Evolutionary conservation across 139 green algal species (phyloP).

Genomic region (Choricystis sp.): DNA sequence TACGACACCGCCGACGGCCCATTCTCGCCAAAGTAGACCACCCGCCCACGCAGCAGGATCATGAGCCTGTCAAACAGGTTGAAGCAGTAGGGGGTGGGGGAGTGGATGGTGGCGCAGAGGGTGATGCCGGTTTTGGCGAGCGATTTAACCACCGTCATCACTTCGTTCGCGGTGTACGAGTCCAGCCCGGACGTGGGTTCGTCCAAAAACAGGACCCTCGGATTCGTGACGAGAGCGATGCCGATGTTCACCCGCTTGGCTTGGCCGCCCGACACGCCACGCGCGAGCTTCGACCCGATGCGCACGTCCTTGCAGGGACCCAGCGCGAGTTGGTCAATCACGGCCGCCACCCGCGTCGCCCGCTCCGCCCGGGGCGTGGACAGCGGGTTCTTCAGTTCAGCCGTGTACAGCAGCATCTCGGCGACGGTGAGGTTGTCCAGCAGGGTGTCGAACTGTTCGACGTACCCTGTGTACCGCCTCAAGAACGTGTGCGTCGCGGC

Average conservation of each 20-base stretch:
- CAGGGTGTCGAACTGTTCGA: conserved; percentile 40
- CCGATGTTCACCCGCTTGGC: conserved; percentile 12
- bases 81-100: conserved; percentile 37
- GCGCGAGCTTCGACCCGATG: conserved; percentile 6
- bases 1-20: conserved; percentile 5
- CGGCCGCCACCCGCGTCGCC: conserved; percentile 10
- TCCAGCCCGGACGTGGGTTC: conserved; percentile 53
- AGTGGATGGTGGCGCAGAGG: conserved; percentile 49
- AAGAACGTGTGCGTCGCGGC: conserved; percentile 15
- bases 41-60: conserved; percentile 29
- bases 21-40: conserved; percentile 37
- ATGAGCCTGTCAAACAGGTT: conserved; percentile 44
- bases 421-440: conserved; percentile 31
- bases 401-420: conserved; percentile 75
- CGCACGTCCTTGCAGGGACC: conserved; percentile 4
- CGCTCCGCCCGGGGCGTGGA: conserved; percentile 25
- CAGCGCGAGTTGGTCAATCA: conserved; percentile 11
- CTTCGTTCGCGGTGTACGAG: conserved; percentile 48
- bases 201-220: conserved; percentile 48
- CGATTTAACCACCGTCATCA: conserved; percentile 29
- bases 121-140: conserved; percentile 36
- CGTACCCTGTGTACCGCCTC: conserved; percentile 23
- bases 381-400: conserved; percentile 47
- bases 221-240: conserved; percentile 32
- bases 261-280: conserved; percentile 9